Base-by-base conservation (phyloP, 352 stramenopile genomes). In the Pythium oligandrum region DNA sequence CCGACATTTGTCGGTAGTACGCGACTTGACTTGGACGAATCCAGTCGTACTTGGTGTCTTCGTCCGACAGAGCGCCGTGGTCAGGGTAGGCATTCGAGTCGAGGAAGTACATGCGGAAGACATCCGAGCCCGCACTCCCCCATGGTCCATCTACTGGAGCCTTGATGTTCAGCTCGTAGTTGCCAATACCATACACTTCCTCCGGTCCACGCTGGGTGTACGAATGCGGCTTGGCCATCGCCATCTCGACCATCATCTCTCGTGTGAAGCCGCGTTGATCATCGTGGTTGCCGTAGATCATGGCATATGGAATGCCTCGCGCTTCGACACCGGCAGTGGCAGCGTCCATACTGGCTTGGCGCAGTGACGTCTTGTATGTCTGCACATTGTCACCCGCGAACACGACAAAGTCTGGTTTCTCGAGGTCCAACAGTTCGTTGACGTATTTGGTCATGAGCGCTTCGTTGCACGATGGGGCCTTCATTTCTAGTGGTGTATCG, bases 241-340 rank as follows among this genome's bases (percentile, higher is more conserved):
- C 69, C 6, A 74, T 58, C 3, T 62, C 34, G 12, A 79, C 30
- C 50, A 89, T 69, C n/a, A 73, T 49, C 44, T 78, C 66, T 0
- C 75, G 63, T 6, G 60, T 46, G 8, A 83, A 68, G 1, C 71
- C 63, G 31, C 57, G 62, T 51, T 84, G 64, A 38, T 73, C 73
- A 55, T 88, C 75, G 55, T 91, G 75, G 54, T 88, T 91, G 26
- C 75, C 77, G 52, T 83, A 83, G 3, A 88, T 53, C 40, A 79
- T 62, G 3, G 75, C 62, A 65, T 64, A 90, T 9, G 77, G 75
- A 34, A 88, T 78, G 38, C 58, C 51, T 17, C 71, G 59, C 26
- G 53, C 59, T 43, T 84, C 74, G 0, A 82, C 69, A 6, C 57
- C 59, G 1, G 36, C 31, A 31, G 61, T 71, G 46, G 73, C 71